phyloP scores from a whole-genome alignment of 2,329 filamentous ascomycete species.

The Phaeomoniella chlamydospora region DNA sequence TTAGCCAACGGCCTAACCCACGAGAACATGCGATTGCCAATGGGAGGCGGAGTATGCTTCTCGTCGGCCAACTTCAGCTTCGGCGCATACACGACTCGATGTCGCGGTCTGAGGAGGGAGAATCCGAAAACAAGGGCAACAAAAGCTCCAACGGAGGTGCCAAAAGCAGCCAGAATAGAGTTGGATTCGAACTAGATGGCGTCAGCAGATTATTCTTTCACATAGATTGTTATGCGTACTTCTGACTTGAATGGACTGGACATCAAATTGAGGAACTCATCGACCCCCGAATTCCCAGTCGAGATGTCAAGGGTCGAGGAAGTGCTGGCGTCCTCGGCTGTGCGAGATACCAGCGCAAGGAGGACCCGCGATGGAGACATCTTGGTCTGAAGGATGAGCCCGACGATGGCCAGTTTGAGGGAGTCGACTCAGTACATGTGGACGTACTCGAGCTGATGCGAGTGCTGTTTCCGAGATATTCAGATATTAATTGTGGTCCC shows the following conservation, averaged over 20 bases:
- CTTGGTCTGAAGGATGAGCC: no score
- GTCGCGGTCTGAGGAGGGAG: slow-evolving; percentile 79
- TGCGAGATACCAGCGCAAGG: background rate
- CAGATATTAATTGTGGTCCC: no score
- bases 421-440: no score
- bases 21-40: slow-evolving; percentile 75
- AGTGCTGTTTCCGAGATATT: no score
- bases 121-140: slow-evolving; percentile 62
- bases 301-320: background rate
- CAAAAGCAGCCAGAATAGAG: slow-evolving; percentile 66
- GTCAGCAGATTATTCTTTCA: slow-evolving; percentile 5
- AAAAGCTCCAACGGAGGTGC: slow-evolving; percentile 64
- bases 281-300: slow-evolving; percentile 5
- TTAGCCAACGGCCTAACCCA: slow-evolving; percentile 70
- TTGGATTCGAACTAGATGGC: slow-evolving; percentile 34
- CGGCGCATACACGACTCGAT: slow-evolving; percentile 85
- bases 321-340: background rate
- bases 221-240: slow-evolving; percentile 14
- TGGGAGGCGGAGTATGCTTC: slow-evolving; percentile 71
- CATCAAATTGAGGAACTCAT: slow-evolving; percentile 27
- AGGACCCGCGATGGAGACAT: background rate
- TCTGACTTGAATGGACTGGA: slow-evolving; percentile 28
- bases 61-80: slow-evolving; percentile 86
- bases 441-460: no score
- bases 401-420: no score